Conservation (phyloP, 78 protist genomes). For the Pigoraptor vietnamica region DNA sequence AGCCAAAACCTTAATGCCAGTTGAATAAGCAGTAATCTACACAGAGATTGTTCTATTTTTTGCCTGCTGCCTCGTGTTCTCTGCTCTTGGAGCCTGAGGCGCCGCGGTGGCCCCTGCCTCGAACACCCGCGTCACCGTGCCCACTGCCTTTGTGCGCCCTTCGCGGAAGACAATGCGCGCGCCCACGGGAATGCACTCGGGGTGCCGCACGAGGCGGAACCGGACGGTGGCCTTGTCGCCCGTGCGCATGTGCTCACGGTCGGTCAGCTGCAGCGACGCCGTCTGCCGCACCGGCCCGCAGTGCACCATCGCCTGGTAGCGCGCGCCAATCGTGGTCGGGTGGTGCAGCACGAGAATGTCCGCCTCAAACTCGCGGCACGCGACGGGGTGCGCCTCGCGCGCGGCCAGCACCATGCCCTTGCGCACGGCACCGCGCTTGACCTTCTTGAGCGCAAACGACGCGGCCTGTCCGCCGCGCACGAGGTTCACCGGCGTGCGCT, state of each 20-base stretch:
- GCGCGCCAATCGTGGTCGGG: conserved; percentile 75
- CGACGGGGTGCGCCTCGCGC: conserved; percentile 1
- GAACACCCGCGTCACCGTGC: background rate
- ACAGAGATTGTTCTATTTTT: too few species aligned
- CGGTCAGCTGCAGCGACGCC: conserved; percentile 30
- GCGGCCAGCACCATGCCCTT: conserved; percentile 84
- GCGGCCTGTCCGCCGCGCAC: conserved; percentile 79
- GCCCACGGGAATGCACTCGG: conserved; percentile 74
- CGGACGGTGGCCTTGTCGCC: conserved; percentile 76
- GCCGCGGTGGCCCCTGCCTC: background rate
- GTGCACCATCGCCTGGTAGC: conserved; percentile 90
- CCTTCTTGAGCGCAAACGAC: conserved; percentile 70
- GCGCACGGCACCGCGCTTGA: conserved; percentile 57
- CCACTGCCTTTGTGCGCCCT: conserved; percentile 56
- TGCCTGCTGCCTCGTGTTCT: too few species aligned
- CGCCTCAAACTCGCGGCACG: conserved; percentile 66
- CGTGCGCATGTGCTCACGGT: conserved; percentile 77
- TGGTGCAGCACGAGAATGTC: conserved; percentile 88
- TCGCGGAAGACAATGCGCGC: conserved; percentile 82
- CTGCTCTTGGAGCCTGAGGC: background rate
- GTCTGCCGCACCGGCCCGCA: conserved; percentile 47
- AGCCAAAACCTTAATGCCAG: too few species aligned
- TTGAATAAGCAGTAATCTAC: too few species aligned
- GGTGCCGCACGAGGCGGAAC: conserved; percentile 70
- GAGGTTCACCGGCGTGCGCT: conserved; percentile 11